Percentiles rank a stretch among this genome's conserved stretches.
Evolutionary conservation across 139 green algal species (phyloP).

Genomic region (Micractinium sp.): DNA sequence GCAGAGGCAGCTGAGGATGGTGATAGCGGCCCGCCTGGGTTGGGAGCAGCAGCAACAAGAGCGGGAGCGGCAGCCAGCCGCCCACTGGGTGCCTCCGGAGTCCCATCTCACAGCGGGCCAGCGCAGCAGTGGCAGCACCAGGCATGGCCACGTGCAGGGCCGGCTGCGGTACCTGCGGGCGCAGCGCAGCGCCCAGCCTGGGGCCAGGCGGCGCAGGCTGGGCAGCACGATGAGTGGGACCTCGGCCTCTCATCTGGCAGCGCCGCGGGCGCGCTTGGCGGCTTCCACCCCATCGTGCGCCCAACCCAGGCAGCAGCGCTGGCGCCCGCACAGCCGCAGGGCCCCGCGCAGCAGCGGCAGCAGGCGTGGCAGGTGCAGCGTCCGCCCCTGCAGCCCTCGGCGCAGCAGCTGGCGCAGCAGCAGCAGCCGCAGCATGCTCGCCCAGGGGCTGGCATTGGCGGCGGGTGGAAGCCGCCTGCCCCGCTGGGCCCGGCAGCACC

Average conservation of each 20-base stretch:
- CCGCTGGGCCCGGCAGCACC: background rate
- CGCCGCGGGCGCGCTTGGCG: background rate
- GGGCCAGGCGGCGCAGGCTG: background rate
- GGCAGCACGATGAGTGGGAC: background rate
- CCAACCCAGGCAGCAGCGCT: background rate
- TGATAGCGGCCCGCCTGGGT: background rate
- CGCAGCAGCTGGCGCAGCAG: conserved; percentile 3
- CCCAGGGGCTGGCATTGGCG: background rate
- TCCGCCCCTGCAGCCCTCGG: background rate
- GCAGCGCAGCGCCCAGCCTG: background rate
- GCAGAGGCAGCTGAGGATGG: background rate
- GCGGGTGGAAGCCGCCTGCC: background rate
- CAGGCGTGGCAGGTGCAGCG: background rate
- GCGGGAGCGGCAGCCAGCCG: background rate
- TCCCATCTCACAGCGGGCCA: too few relatives aligned
- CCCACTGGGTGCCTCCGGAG: background rate
- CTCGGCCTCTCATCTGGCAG: background rate
- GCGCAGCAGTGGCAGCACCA: background rate
- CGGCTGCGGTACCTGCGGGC: background rate
- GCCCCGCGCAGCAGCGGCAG: background rate
- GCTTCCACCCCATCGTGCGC: background rate
- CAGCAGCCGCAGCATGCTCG: background rate
- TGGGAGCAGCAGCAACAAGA: background rate
- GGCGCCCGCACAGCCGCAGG: background rate
- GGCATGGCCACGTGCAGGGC: background rate